phyloP scores from a whole-genome alignment of 2,329 filamentous ascomycete genomes.

The Sporothrix inflata region DNA sequence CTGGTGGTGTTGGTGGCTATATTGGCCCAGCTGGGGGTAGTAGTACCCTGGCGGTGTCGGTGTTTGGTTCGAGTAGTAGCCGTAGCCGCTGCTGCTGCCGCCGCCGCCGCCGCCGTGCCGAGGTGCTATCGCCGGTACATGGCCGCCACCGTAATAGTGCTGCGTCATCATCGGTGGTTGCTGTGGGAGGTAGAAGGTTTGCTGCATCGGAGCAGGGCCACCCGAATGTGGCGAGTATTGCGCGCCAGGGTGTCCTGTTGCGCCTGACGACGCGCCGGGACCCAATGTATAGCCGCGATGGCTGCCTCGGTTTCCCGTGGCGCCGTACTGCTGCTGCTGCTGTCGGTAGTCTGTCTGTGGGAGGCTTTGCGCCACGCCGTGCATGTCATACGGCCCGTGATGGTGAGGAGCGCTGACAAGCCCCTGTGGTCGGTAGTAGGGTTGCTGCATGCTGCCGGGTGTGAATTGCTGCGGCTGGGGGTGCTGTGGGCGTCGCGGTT shows the following conservation, averaged over 20 bases:
- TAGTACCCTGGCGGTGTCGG: not conserved
- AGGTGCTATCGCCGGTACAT: not conserved
- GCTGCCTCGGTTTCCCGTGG: not conserved
- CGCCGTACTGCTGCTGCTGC: not conserved
- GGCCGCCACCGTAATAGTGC: not conserved
- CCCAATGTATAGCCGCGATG: not conserved
- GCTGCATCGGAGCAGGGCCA: not conserved
- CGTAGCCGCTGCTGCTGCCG: not conserved
- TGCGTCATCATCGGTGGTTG: slow-evolving; percentile 11
- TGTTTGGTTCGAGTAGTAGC: not conserved
- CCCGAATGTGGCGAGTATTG: not conserved
- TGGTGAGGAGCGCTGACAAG: not conserved
- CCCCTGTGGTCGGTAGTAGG: not conserved
- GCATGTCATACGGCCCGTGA: not conserved
- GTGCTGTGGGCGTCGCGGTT: not conserved
- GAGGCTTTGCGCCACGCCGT: not conserved
- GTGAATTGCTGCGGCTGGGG: not conserved
- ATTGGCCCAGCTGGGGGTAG: not conserved
- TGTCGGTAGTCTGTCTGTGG: not conserved
- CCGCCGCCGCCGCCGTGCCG: not conserved
- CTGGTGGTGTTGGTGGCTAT: not conserved
- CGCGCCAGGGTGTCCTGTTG: too few species aligned
- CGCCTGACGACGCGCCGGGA: too few species aligned
- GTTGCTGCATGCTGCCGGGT: slow-evolving; percentile 4
- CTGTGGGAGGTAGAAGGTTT: not conserved